Base-by-base conservation (phyloP, 169 alveolate genomes). In the Eimeria zaria region DNA sequence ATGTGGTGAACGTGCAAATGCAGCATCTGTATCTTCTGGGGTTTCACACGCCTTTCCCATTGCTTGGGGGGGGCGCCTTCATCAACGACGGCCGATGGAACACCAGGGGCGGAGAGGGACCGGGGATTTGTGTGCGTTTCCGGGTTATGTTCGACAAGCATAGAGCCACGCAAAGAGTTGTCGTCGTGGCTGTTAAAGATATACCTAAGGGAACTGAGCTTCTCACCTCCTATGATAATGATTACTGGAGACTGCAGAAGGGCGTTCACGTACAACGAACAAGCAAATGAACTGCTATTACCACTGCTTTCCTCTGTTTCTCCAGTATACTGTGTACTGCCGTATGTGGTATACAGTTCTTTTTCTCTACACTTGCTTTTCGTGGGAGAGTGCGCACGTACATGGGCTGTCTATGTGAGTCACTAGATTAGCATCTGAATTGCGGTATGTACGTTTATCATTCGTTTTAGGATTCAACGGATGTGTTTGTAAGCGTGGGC, bases 61-160 rank as follows among this genome's bases (percentile, higher is more conserved):
- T 84, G 62, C 74, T 58, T 30, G 97, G 95, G 16, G 97, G 91
- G 30, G 97, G 97, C 44, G 93, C 95, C 67, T 95, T 95, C 90
- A 94, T 85, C 62, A 95, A 95, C 74, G 97, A 95, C 62, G 97
- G 97, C 58, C 55, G 97, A n/a, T 81, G 93, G 95, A 33, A 24
- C 62, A 64, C 97, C 39, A 95, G 78, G 46, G 97, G 97, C 24
- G 73, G 90, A 8, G 84, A 74, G 81, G 97, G 97, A 41, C 97
- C 97, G 12, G 97, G 97, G n/a, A 71, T 81, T 60, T 41, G 85
- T 67, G 97, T 93, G 22, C 95, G 93, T 16, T 85, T 81, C 18
- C 87, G 69, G 36, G 97, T 95, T 20, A 71, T 64, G 73, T 95
- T 71, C 30, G 97, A 95, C n/a, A 44, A 69, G 9, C 53, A 85